Evolutionary conservation across 768 basidiomycete genomes (phyloP).

Genomic region (Kwoniella shandongensis): DNA sequence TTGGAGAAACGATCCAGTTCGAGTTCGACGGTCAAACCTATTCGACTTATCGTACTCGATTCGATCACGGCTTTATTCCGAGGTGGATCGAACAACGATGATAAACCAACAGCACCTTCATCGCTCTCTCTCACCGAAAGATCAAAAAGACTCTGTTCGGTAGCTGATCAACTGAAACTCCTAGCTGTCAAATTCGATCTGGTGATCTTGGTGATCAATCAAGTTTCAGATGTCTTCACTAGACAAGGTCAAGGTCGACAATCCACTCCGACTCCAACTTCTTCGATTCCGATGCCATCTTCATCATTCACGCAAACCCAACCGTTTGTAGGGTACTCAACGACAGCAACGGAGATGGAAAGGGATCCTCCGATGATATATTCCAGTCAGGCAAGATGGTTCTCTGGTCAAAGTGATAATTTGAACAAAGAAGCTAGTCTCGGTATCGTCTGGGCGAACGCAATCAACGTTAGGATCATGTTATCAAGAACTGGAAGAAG

Average conservation of each 20-base stretch:
- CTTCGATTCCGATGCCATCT: conserved; percentile 1
- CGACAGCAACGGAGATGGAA: conserved; percentile 35
- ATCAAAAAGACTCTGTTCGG: conserved; percentile 65
- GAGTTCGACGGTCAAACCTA: conserved; percentile 57
- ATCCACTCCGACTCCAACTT: conserved; percentile 10
- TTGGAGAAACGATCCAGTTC: conserved; percentile 28
- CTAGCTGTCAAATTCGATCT: conserved; percentile 66
- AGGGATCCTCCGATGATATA: conserved; percentile 59
- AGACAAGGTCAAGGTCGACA: neutral
- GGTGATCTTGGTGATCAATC: conserved; percentile 82
- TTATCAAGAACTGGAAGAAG: conserved; percentile 73
- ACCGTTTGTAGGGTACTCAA: conserved; percentile 25
- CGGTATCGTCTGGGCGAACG: conserved; percentile 91
- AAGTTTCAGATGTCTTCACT: conserved; percentile 80
- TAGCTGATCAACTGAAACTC: conserved; percentile 69
- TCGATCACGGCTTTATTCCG: conserved; percentile 84
- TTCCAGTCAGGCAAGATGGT: conserved; percentile 72
- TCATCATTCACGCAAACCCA: conserved; percentile 18
- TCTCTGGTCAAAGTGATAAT: conserved; percentile 66
- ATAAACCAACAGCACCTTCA: conserved; percentile 53
- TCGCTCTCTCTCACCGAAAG: conserved; percentile 65
- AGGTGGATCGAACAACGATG: conserved; percentile 51
- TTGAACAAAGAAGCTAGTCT: conserved; percentile 74
- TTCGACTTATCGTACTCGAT: conserved; percentile 82
- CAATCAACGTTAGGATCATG: conserved; percentile 81